Base-by-base conservation (phyloP, 2,329 filamentous ascomycete genomes). In the Graphilbum fragrans region DNA sequence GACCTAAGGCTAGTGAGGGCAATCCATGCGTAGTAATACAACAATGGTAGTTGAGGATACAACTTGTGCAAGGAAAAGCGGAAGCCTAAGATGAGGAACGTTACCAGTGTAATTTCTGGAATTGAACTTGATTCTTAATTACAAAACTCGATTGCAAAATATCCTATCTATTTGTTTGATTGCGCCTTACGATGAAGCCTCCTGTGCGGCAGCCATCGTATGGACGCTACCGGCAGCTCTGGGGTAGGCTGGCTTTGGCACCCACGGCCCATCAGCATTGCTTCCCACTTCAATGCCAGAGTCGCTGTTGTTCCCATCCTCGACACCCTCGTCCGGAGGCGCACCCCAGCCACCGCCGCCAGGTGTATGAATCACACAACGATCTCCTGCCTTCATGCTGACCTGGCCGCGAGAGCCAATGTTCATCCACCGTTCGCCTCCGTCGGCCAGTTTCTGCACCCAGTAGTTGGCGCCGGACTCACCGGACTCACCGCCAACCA, bases 401-500 rank as follows among this genome's bases (percentile, higher is more conserved):
- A 82, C 82, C 21, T 78, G 85, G 50, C 87, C 88, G 66, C 88
- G 88, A 1, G 76, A 81, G 1, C 83, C 83, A 29, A 88, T 56
- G 52, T 83, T 87, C 52, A 87, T 79, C 41, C 69, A 66, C 27
- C 25, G 25, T 7, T 45, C 36, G 11, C 8, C 18, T 10, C 36
- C 39, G 25, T 39, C 37, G 11, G 25, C 3, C 11, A 39, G 25
- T 19, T 20, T 80, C 9, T 84, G 68, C 20, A 92, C 78, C 90
- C 90, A 95, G 35, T 92, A 66, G 51, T 95, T 96, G 46, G 87
- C 63, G 0, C 90, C 90, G 35, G 82, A 80, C 50, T 75, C 62
- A 0, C 78, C 90, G 46, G 88, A 81, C 42, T 79, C 81, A 3
- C 90, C 90, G 1, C 90, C 90, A 17, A 77, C 78, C 45, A 95